Conservation (phyloP, 352 stramenopile genomes). For the Globisporangium viniferum region DNA sequence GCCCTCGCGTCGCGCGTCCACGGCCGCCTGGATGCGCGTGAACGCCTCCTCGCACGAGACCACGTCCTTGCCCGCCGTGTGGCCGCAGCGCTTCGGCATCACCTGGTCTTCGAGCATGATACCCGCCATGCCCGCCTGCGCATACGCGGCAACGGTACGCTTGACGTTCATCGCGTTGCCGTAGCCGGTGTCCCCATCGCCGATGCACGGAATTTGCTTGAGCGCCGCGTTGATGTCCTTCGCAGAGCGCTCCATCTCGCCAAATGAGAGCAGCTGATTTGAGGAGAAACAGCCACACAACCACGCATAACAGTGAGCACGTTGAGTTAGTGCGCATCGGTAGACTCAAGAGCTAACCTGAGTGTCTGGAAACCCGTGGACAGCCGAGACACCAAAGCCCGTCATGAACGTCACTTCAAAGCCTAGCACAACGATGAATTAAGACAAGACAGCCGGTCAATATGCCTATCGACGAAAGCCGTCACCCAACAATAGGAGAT, state of each 20-base stretch:
- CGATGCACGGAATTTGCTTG: constrained; percentile 61
- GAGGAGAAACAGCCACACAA: neutral
- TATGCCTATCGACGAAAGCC: neutral
- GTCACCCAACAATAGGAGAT: neutral
- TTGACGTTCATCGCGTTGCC: constrained; percentile 94
- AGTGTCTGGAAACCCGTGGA: constrained; percentile 87
- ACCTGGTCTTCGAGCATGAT: constrained; percentile 96
- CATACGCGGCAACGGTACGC: constrained; percentile 90
- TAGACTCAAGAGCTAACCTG: constrained; percentile 11
- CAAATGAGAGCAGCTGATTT: constrained; percentile 71
- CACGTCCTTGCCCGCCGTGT: constrained; percentile 90
- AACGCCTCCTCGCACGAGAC: constrained; percentile 86
- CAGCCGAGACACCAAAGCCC: constrained; percentile 89
- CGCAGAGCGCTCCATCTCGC: constrained; percentile 52
- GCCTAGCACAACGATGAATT: constrained; percentile 20
- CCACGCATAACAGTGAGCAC: neutral
- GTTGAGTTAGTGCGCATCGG: neutral
- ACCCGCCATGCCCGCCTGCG: constrained; percentile 86
- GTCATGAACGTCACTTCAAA: constrained; percentile 94
- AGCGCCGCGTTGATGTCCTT: constrained; percentile 44
- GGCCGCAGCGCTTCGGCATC: constrained; percentile 90
- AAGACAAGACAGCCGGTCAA: neutral
- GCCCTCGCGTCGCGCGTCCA: constrained; percentile 85
- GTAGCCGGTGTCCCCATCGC: constrained; percentile 91
- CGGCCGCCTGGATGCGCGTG: constrained; percentile 80